A percentile compares a stretch with the other conserved stretches of the same genome.
Conservation (phyloP, 176 grass and related monocot genomes). For the Carex parvula region DNA sequence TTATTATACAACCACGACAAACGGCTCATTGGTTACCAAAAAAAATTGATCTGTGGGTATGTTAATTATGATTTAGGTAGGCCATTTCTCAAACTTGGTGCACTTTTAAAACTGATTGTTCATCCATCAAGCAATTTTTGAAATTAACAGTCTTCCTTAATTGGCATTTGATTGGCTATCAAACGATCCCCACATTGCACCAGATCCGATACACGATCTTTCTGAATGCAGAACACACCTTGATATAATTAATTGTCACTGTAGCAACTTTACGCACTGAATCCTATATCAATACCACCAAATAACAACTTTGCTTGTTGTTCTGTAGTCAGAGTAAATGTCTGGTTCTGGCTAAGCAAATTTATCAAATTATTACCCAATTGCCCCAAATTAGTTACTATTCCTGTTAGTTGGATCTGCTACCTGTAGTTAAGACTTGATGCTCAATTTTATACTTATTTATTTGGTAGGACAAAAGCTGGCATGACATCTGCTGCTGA, state of each 20-base stretch:
- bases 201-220: not conserved
- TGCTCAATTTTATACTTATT: not conserved
- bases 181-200: not conserved
- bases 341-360: not conserved
- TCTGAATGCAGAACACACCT: not conserved
- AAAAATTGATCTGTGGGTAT: not conserved
- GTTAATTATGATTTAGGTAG: not conserved
- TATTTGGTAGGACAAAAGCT: conserved; percentile 64
- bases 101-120: not conserved
- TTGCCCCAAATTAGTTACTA: not conserved
- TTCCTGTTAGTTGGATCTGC: not conserved
- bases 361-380: not conserved
- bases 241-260: not conserved
- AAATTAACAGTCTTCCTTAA: not conserved
- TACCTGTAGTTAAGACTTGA: not conserved
- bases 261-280: not conserved
- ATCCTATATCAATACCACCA: not conserved
- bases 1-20: not conserved
- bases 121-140: not conserved
- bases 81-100: not conserved
- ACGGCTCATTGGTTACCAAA: not conserved
- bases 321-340: not conserved
- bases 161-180: not conserved
- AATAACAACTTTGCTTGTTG: not conserved
- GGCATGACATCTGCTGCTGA: conserved; percentile 87